A percentile compares a stretch with the other conserved stretches of the same genome.
phyloP scores from a whole-genome alignment of 805 yeast species.

The Candida ulmi region DNA sequence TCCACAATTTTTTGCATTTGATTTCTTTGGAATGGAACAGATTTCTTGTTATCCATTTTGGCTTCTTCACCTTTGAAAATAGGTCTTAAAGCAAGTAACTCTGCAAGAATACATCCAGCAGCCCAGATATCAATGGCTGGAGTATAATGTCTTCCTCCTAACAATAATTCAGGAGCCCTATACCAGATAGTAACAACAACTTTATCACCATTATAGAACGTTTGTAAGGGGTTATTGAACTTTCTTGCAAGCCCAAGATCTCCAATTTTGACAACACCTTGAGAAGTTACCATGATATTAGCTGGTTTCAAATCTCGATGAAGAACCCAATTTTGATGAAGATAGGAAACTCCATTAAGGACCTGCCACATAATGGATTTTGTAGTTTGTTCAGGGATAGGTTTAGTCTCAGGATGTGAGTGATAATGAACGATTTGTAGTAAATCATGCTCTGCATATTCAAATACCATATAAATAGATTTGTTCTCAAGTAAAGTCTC shows the following conservation, averaged over 20 bases:
- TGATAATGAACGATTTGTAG: slow-evolving; percentile 92
- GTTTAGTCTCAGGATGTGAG: slow-evolving; percentile 78
- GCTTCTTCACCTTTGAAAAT: slow-evolving; percentile 98
- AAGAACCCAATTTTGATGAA: slow-evolving; percentile 94
- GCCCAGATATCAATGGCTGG: slow-evolving; percentile 96
- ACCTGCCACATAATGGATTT: slow-evolving; percentile 92
- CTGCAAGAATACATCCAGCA: slow-evolving; percentile 92
- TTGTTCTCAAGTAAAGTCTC: slow-evolving; percentile 86
- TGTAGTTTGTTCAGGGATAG: slow-evolving; percentile 72
- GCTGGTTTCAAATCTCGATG: slow-evolving; percentile 98
- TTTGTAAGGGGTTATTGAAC: slow-evolving; percentile 81
- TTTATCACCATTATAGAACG: slow-evolving; percentile 86
- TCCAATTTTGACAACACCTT: slow-evolving; percentile 92
- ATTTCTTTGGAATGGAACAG: slow-evolving; percentile 89
- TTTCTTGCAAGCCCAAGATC: slow-evolving; percentile 89
- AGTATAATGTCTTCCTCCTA: slow-evolving; percentile 92
- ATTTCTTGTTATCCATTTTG: slow-evolving; percentile 88
- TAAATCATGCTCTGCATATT: slow-evolving; percentile 93
- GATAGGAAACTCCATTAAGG: slow-evolving; percentile 80
- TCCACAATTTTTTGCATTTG: slow-evolving; percentile 89
- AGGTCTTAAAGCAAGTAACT: slow-evolving; percentile 81
- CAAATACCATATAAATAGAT: slow-evolving; percentile 90
- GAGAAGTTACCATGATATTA: slow-evolving; percentile 88
- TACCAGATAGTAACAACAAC: slow-evolving; percentile 98
- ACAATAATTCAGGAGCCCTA: slow-evolving; percentile 82